These are phyloP conservation scores for Aureobasidium sp. DNA, from an alignment of 2,329 filamentous ascomycete species.

Conservation along the genomic window DNA sequence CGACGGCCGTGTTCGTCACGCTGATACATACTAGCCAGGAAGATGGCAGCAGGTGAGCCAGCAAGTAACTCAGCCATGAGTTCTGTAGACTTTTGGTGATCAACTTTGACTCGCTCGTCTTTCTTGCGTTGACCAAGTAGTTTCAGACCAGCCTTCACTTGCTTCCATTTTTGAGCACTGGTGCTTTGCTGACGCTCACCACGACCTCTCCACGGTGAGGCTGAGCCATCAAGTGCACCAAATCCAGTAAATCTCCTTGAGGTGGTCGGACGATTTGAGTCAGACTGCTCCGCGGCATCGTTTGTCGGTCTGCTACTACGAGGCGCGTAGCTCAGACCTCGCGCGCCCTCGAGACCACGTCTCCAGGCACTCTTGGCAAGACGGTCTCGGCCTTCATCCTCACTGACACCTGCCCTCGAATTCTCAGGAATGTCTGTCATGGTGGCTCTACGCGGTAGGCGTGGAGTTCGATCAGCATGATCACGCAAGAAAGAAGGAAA, in stretches of 20 bases:
- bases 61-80: constrained; percentile 91
- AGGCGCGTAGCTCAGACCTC: constrained; percentile 40
- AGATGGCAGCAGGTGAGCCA: constrained; percentile 84
- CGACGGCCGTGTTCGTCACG: constrained; percentile 93
- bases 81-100: constrained; percentile 92
- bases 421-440: constrained; percentile 43
- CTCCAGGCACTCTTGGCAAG: constrained; percentile 41
- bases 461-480: constrained; percentile 5
- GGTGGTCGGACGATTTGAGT: constrained; percentile 36
- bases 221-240: constrained; percentile 29
- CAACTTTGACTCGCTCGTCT: constrained; percentile 76
- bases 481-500: constrained; percentile 40
- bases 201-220: constrained; percentile 39
- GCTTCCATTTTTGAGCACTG: constrained; percentile 76
- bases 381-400: constrained; percentile 45
- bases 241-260: constrained; percentile 43
- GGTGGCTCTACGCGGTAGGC: constrained; percentile 46
- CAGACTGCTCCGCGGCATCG: constrained; percentile 27
- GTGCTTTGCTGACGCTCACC: constrained; percentile 41
- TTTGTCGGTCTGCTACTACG: constrained; percentile 17
- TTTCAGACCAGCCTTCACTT: constrained; percentile 84
- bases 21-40: constrained; percentile 96
- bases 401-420: constrained; percentile 40
- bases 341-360: constrained; percentile 40
- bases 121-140: constrained; percentile 71